Conservation (phyloP, 2,329 filamentous ascomycete species). For the Coniella vitis region DNA sequence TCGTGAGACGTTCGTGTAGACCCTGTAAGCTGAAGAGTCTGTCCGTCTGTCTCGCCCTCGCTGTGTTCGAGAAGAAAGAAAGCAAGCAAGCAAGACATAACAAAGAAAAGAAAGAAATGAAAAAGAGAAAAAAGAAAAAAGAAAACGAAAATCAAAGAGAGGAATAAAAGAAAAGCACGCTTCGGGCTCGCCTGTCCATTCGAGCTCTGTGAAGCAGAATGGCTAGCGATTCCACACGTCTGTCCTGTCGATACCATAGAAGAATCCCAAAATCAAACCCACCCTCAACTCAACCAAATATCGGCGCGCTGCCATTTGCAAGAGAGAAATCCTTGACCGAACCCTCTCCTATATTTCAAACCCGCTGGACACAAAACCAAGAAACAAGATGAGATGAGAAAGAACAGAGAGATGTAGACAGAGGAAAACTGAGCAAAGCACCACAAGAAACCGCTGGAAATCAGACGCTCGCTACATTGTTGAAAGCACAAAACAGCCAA, state of each 20-base stretch:
- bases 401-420: constrained; percentile 17
- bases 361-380: constrained; percentile 16
- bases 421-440: background rate
- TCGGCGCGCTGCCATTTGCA: constrained; percentile 15
- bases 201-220: no score
- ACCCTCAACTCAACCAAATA: constrained; percentile 16
- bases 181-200: no score
- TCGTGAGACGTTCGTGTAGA: constrained; percentile 15
- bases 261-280: constrained; percentile 13
- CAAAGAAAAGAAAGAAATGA: no score
- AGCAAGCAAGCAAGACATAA: background rate
- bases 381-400: constrained; percentile 19
- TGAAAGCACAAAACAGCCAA: constrained; percentile 23
- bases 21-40: constrained; percentile 2
- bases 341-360: constrained; percentile 9
- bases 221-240: background rate
- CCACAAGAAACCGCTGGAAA: constrained; percentile 16
- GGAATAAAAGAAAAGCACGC: no score
- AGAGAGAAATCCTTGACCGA: constrained; percentile 13
- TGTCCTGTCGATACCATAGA: constrained; percentile 17
- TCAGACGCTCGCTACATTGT: constrained; percentile 33
- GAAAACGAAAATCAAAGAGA: no score
- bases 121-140: no score
- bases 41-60: background rate
- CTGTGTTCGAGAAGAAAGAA: background rate